Base-by-base conservation (phyloP, 352 stramenopile species). In the Phytophthora uliginosa region DNA sequence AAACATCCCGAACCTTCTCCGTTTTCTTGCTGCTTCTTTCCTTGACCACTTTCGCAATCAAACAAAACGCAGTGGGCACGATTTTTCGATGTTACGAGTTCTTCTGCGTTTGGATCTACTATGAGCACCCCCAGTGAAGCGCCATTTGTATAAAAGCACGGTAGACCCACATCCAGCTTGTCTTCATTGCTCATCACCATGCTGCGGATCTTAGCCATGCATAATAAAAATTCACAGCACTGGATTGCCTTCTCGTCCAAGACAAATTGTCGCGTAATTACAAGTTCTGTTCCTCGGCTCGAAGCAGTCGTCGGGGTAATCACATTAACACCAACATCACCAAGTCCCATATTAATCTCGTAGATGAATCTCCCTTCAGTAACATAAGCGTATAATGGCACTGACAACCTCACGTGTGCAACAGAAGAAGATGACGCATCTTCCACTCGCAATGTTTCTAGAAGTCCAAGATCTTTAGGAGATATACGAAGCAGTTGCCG, bases 311-410 rank as follows among this genome's bases (percentile, higher is more conserved):
- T 74, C 20, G 70, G 53, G 20, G 52, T 61, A 53, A 92, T 89
- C 22, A 89, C 72, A 13, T 68, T 77, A 1, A 93, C 75, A 33
- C 52, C 28, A 66, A 90, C 84, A 7, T 59, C 26, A 48, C 79
- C 71, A 0, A 73, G 67, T 26, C 66, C 67, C 58, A 88, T 66
- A 28, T 81, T 62, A 45, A 93, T 73, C 28, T 93, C 83, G 61
- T 89, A 93, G 13, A 93, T 74, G 0, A 67, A 50, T 58, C 60
- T 62, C n/a, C 85, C 85, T 78, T 93, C 85, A 10, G 85, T 81
- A 22, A 75, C 48, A 55, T 90, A 91, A 0, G 60, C 57, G 52
- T 82, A 77, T 1, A 87, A 31, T 20, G 65, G 65, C 4, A 66
- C 15, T 10, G 40, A 42, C n/a, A 28, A 28, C 20, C 47, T 53